phyloP scores from a whole-genome alignment of 2,329 filamentous ascomycete species.

The Cordyceps cateniannulata region DNA sequence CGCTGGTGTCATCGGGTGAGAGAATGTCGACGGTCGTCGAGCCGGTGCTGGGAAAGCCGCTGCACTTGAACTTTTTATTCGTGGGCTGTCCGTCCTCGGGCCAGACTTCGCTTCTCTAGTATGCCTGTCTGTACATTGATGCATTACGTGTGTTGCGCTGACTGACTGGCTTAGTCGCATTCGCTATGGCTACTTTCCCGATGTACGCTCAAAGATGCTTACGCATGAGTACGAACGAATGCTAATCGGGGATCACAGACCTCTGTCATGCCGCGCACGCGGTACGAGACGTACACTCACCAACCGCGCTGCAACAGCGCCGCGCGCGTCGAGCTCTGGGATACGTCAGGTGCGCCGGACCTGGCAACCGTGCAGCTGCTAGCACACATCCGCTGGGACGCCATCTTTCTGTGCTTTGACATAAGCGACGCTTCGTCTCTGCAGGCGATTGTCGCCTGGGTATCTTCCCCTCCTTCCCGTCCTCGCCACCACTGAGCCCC shows the following conservation, averaged over 20 bases:
- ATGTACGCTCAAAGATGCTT: slow-evolving; percentile 22
- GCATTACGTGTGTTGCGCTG: too few species aligned
- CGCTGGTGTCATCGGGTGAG: background rate
- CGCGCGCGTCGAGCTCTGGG: slow-evolving; percentile 31
- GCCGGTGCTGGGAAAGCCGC: slow-evolving; percentile 17
- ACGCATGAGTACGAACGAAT: background rate
- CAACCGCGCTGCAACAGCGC: slow-evolving; percentile 20
- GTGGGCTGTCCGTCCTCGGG: slow-evolving; percentile 26
- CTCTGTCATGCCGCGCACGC: slow-evolving; percentile 25
- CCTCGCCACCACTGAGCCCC: background rate
- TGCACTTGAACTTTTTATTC: slow-evolving; percentile 30
- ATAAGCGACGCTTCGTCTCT: slow-evolving; percentile 28
- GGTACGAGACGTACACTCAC: slow-evolving; percentile 30
- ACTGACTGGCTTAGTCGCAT: slow-evolving; percentile 24
- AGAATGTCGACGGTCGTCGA: background rate
- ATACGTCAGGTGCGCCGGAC: slow-evolving; percentile 33
- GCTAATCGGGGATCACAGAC: slow-evolving; percentile 21
- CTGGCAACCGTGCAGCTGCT: slow-evolving; percentile 28
- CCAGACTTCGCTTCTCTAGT: slow-evolving; percentile 35
- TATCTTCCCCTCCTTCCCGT: slow-evolving; percentile 14
- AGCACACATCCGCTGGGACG: slow-evolving; percentile 31
- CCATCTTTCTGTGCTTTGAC: slow-evolving; percentile 34
- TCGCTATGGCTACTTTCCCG: slow-evolving; percentile 31
- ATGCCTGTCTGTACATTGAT: background rate
- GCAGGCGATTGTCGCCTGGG: slow-evolving; percentile 30